Conservation (phyloP, 163 green algal species). For the Scenedesmus sp. region DNA sequence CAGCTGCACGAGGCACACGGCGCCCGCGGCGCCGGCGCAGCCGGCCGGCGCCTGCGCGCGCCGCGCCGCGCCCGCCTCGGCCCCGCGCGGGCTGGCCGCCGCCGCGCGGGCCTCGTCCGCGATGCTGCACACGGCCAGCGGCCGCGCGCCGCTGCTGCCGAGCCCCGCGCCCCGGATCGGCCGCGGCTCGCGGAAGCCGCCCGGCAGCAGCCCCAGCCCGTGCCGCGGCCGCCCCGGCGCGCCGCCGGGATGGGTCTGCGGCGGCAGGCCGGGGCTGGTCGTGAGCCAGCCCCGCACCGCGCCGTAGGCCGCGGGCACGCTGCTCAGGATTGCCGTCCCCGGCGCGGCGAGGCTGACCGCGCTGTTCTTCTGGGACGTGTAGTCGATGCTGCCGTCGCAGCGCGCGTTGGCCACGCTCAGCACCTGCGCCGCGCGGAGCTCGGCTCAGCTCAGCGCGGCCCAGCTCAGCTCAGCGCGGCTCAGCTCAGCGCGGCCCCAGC, state of each 20-base stretch:
- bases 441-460: too few species aligned
- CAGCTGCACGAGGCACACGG: slow-evolving; percentile 41
- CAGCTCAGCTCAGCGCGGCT: too few species aligned
- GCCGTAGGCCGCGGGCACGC: background rate
- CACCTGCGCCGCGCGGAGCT: slow-evolving; percentile 8
- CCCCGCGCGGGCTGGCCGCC: background rate
- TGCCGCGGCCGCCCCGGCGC: background rate
- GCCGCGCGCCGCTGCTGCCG: slow-evolving; percentile 17
- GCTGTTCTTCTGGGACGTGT: slow-evolving; percentile 40
- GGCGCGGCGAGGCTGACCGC: slow-evolving; percentile 31
- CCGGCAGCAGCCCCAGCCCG: slow-evolving; percentile 10
- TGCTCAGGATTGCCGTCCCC: slow-evolving; percentile 33
- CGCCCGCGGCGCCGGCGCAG: background rate
- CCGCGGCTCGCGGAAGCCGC: slow-evolving; percentile 28
- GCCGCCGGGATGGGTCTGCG: background rate
- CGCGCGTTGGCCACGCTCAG: slow-evolving; percentile 39
- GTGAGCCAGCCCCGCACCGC: slow-evolving; percentile 23
- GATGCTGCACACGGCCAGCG: slow-evolving; percentile 8
- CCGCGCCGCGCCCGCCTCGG: background rate
- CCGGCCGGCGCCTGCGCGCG: background rate
- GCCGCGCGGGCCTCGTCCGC: background rate
- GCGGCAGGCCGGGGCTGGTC: background rate
- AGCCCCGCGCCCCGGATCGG: slow-evolving; percentile 2
- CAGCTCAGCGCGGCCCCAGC: background rate
- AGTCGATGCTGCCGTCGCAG: slow-evolving; percentile 34